Conservation (phyloP, 2,329 filamentous ascomycete genomes). For the Aspergillus intermedius region DNA sequence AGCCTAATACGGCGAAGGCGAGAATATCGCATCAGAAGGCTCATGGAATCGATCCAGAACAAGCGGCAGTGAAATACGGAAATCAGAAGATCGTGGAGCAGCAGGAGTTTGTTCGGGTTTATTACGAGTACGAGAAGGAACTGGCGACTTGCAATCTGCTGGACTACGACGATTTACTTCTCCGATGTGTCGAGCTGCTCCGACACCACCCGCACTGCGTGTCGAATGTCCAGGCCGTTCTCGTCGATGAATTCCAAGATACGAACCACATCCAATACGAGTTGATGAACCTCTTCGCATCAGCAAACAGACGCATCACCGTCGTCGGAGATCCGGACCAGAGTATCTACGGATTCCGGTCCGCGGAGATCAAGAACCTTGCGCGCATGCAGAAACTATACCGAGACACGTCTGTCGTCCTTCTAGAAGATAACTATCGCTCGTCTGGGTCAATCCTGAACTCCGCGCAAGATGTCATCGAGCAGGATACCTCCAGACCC, state of each 20-base stretch:
- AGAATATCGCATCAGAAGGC: conserved; percentile 66
- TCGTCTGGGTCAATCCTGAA: conserved; percentile 80
- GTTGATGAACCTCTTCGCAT: conserved; percentile 80
- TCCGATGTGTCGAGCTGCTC: conserved; percentile 75
- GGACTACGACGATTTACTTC: conserved; percentile 88
- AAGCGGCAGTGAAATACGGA: conserved; percentile 33
- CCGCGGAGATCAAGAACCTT: conserved; percentile 85
- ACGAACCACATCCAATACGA: conserved; percentile 95
- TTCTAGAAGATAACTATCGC: conserved; percentile 89
- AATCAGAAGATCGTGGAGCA: conserved; percentile 44
- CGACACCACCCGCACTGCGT: conserved; percentile 69
- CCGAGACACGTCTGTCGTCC: conserved; percentile 70
- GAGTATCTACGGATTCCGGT: conserved; percentile 94
- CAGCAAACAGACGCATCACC: conserved; percentile 68
- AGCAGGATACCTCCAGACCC: conserved; percentile 77
- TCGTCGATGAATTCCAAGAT: conserved; percentile 97
- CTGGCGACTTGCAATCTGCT: conserved; percentile 71
- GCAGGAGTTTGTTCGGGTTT: conserved; percentile 62
- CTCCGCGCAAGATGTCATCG: conserved; percentile 76
- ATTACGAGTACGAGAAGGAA: conserved; percentile 69
- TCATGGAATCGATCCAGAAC: conserved; percentile 44
- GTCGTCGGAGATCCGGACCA: conserved; percentile 96
- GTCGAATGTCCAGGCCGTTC: conserved; percentile 78
- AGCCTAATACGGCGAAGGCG: conserved; percentile 62
- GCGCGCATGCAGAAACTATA: conserved; percentile 70